These are phyloP conservation scores for Debaryomyces subglobosus DNA, from an alignment of 1,139 yeast genomes.

Conservation along the genomic window DNA sequence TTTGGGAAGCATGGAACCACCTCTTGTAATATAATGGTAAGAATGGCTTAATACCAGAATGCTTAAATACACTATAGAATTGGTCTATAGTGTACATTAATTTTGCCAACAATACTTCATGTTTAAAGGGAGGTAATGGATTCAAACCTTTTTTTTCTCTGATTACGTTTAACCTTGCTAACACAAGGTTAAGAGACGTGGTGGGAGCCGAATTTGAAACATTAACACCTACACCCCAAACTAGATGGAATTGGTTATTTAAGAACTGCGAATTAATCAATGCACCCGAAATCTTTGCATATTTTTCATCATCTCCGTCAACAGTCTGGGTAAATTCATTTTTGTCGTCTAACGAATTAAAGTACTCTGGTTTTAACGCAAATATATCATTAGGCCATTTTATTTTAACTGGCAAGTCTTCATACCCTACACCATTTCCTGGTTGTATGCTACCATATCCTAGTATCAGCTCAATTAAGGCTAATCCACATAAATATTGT, in stretches of 20 bases:
- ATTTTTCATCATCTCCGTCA: constrained; percentile 50
- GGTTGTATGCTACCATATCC: constrained; percentile 54
- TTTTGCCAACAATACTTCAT: constrained; percentile 71
- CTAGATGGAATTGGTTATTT: constrained; percentile 59
- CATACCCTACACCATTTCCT: constrained; percentile 56
- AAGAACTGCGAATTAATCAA: constrained; percentile 77
- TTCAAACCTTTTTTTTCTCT: constrained; percentile 44
- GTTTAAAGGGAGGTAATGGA: constrained; percentile 51
- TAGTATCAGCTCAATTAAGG: constrained; percentile 76
- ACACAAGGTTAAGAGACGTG: constrained; percentile 76
- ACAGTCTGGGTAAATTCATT: constrained; percentile 36
- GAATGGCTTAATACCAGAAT: constrained; percentile 69
- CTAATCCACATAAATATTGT: constrained; percentile 84
- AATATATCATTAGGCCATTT: constrained; percentile 99
- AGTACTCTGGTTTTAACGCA: constrained; percentile 65
- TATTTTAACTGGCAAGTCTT: constrained; percentile 73
- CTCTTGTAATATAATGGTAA: constrained; percentile 73
- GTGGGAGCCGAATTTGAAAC: constrained; percentile 89
- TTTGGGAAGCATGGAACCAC: constrained; percentile 84
- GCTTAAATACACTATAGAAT: constrained; percentile 60
- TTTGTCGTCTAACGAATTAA: constrained; percentile 30
- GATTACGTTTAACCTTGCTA: constrained; percentile 58
- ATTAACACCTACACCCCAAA: constrained; percentile 87
- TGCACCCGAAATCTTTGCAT: constrained; percentile 82
- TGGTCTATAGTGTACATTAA: constrained; percentile 66